phyloP scores from a whole-genome alignment of 768 basidiomycete genomes.

The Arthromyces matolae region DNA sequence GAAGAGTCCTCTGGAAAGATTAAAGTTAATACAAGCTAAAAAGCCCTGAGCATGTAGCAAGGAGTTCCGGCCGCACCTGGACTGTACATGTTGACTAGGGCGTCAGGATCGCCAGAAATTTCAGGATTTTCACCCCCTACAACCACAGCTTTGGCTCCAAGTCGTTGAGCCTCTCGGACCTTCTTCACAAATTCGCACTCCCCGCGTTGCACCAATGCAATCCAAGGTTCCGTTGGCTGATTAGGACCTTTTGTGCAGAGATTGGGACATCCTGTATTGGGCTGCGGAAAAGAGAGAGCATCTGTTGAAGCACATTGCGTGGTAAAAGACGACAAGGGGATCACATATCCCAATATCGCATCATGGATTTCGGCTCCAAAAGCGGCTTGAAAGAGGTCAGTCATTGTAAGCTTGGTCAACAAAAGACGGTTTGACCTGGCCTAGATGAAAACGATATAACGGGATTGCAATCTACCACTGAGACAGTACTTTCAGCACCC shows the following conservation, averaged over 20 bases:
- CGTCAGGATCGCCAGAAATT: conserved; percentile 63
- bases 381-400: conserved; percentile 39
- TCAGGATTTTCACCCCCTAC: conserved; percentile 81
- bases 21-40: conserved; percentile 1
- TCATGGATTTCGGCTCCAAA: conserved; percentile 74
- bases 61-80: conserved; percentile 53
- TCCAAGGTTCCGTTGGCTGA: conserved; percentile 74
- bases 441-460: conserved; percentile 68
- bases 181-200: conserved; percentile 90
- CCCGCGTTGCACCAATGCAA: conserved; percentile 88
- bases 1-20: conserved; percentile 67
- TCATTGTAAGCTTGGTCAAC: not conserved
- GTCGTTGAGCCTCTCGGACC: conserved; percentile 63
- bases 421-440: conserved; percentile 37
- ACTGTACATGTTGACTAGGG: conserved; percentile 88
- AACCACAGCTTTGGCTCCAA: conserved; percentile 87
- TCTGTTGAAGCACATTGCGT: conserved; percentile 41
- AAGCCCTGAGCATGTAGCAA: not conserved
- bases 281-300: conserved; percentile 18
- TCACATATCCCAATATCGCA: conserved; percentile 66
- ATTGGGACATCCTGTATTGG: conserved; percentile 64
- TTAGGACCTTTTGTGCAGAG: conserved; percentile 57
- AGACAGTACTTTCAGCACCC: conserved; percentile 67
- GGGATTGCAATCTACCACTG: conserved; percentile 73
- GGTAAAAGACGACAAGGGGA: conserved; percentile 66